Conservation (phyloP, 2,329 filamentous ascomycete genomes). For the Diaporthe humulicola region DNA sequence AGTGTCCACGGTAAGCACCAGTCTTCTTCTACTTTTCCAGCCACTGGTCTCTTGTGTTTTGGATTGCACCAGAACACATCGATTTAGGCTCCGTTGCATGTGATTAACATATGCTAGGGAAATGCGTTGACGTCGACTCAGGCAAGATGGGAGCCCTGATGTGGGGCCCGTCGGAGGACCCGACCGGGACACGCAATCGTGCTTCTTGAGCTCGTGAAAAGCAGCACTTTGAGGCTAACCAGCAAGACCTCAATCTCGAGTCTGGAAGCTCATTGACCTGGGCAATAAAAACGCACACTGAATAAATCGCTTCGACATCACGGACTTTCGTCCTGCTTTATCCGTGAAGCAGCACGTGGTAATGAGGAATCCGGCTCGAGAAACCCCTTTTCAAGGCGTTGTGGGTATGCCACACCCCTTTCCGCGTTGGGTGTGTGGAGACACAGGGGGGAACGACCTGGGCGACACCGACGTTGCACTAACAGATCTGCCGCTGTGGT, state of each 20-base stretch:
- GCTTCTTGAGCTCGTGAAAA: background rate
- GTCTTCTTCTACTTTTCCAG: too few relatives aligned
- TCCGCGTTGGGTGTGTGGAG: background rate
- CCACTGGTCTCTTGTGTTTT: too few relatives aligned
- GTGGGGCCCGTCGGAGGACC: constrained; percentile 2
- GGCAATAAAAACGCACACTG: background rate
- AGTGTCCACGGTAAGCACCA: too few relatives aligned
- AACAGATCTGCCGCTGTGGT: background rate
- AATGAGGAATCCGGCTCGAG: background rate
- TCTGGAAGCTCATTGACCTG: background rate
- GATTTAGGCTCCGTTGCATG: too few relatives aligned
- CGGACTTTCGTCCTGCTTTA: too few relatives aligned
- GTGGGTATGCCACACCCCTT: constrained; percentile 6
- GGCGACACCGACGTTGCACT: background rate
- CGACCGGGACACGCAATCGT: background rate
- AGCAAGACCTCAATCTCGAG: background rate
- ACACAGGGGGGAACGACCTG: background rate
- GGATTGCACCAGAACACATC: too few relatives aligned
- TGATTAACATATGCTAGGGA: too few relatives aligned
- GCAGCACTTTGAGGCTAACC: background rate
- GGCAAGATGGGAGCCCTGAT: constrained; percentile 19
- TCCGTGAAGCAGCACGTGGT: background rate
- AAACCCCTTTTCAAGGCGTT: constrained; percentile 7
- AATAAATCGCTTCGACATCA: background rate
- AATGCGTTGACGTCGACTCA: constrained; percentile 15